phyloP scores from a whole-genome alignment of 139 green algal species.

The Coelastrella sp. region DNA sequence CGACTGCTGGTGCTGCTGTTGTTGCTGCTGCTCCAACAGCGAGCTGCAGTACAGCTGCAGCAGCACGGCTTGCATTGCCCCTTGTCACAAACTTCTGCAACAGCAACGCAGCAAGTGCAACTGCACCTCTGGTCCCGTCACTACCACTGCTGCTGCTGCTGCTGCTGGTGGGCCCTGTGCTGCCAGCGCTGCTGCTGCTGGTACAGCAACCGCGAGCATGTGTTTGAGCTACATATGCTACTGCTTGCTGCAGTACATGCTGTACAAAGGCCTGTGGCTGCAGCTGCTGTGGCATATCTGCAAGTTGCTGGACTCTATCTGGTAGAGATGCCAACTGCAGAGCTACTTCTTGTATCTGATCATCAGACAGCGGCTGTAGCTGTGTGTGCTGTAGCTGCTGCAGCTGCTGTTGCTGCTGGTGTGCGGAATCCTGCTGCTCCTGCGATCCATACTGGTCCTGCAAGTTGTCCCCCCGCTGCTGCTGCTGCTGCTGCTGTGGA shows the following conservation, averaged over 20 bases:
- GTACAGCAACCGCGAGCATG: background rate
- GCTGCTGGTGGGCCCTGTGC: background rate
- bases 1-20: conserved; percentile 8
- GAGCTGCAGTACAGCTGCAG: background rate
- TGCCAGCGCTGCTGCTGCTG: background rate
- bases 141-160: background rate
- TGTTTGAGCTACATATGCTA: conserved; percentile 42
- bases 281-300: background rate
- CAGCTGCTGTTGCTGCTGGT: background rate
- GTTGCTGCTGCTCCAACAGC: conserved; percentile 4
- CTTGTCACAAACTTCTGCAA: conserved; percentile 35
- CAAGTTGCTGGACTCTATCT: conserved; percentile 6
- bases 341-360: conserved; percentile 8
- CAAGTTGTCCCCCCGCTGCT: background rate
- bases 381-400: background rate
- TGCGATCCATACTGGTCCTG: background rate
- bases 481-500: background rate
- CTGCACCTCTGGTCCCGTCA: background rate
- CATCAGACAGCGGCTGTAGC: background rate
- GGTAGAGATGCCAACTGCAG: conserved; percentile 25
- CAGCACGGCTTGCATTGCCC: conserved; percentile 14
- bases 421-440: background rate
- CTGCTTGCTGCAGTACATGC: conserved; percentile 28
- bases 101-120: conserved; percentile 11
- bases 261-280: background rate